phyloP scores from a whole-genome alignment of 352 stramenopile genomes.

The Phytophthora melonis region DNA sequence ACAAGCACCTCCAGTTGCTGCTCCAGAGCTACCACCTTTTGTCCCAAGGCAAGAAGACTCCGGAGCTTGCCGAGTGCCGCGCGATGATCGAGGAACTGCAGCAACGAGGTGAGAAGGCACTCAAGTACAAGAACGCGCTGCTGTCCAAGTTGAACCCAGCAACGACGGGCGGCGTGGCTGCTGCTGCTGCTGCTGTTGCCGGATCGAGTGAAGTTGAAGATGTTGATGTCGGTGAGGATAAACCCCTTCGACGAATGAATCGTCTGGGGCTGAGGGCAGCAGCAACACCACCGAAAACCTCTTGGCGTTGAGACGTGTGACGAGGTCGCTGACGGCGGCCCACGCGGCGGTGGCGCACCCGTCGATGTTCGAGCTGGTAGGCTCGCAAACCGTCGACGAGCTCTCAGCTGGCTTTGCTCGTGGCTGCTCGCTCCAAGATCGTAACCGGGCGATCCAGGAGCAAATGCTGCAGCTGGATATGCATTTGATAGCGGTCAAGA shows the following conservation, averaged over 20 bases:
- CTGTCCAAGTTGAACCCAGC: slow-evolving; percentile 67
- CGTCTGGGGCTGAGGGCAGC: slow-evolving; percentile 4
- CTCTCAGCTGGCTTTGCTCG: slow-evolving; percentile 55
- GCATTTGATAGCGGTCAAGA: slow-evolving; percentile 63
- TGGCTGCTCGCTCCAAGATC: slow-evolving; percentile 58
- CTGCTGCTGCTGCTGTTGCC: slow-evolving; percentile 1
- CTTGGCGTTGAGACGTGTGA: slow-evolving; percentile 66
- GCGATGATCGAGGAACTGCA: slow-evolving; percentile 79
- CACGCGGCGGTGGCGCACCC: slow-evolving; percentile 82
- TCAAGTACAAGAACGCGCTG: slow-evolving; percentile 70
- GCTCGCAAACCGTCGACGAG: slow-evolving; percentile 67
- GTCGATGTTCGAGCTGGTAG: slow-evolving; percentile 89
- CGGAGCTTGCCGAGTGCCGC: slow-evolving; percentile 46
- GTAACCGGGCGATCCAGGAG: slow-evolving; percentile 59
- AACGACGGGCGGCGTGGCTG: slow-evolving; percentile 6
- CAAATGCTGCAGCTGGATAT: slow-evolving; percentile 79
- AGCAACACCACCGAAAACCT: slow-evolving; percentile 33
- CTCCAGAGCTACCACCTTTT: slow-evolving; percentile 78
- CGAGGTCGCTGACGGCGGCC: slow-evolving; percentile 78
- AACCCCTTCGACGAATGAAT: slow-evolving; percentile 9
- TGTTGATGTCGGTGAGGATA: background rate
- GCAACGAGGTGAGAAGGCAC: slow-evolving; percentile 64
- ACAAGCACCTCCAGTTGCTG: slow-evolving; percentile 88
- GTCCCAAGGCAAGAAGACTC: slow-evolving; percentile 18
- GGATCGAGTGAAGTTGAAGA: slow-evolving; percentile 13